Evolutionary conservation across 2,329 filamentous ascomycete species (phyloP), one percentile per base, ranked within the genome.

Genomic region (Ophiostoma sp.): DNA sequence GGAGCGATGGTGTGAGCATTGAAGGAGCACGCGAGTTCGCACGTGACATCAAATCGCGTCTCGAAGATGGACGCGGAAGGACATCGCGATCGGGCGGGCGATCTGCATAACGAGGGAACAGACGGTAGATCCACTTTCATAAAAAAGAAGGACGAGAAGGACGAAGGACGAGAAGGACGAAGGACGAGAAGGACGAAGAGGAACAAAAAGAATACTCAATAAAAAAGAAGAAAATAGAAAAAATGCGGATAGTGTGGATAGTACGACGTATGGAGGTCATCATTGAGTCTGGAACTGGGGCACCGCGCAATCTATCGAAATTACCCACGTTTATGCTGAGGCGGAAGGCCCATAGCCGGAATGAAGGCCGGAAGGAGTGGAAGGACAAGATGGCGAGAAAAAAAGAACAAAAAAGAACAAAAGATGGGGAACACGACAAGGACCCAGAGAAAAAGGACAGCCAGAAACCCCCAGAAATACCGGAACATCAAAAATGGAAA

Each of bases 291-390:
- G 57, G 57, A 39, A 15, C 7, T 39, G 59, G 59, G 59, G n/a
- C n/a, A 8, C n/a, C 3, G 33, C 36, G 61, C 36, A 66, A 66
- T 66, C 36, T 45, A 28, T 48, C 25, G 25, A 50, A 68, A 50
- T 68, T 48, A 50, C 42, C 64, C 64, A 68, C 25, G 25, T 22
- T 64, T 45, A 66, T 66, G 61, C 61, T 45, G 61, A n/a, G 7
- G 61, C 36, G 61, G 33, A 63, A 66, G 6, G 61, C n/a, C 61
- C 36, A 19, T 28, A 45, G 22, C 61, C 61, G 61, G 61, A 66
- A 66, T 66, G 36, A 66, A 45, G 22, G 4, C 61, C 61, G 61
- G 36, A 25, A 28, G n/a, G 36, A 22, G 33, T 42, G 61, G 61
- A 45, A 15, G 22, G 61, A 39, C 50, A 22, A 11, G 31, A 25